Conservation (phyloP, 768 basidiomycete species). For the Cystofilobasidium capitatum region DNA sequence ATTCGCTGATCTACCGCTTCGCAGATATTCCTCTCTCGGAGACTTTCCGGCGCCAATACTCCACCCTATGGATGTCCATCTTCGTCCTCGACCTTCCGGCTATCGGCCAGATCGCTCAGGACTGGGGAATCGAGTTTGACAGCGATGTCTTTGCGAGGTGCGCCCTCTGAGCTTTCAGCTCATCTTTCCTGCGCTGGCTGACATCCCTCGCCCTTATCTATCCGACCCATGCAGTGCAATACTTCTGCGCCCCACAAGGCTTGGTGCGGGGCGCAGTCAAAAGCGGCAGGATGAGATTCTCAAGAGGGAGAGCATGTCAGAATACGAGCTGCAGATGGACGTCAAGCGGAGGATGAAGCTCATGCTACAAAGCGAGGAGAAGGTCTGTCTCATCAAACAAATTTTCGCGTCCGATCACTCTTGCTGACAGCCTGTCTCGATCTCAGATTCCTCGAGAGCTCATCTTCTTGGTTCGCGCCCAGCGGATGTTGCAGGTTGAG, state of each 20-base stretch:
- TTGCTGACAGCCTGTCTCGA: neutral
- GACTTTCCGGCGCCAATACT: slow-evolving; percentile 64
- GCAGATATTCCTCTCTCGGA: slow-evolving; percentile 56
- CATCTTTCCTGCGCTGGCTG: neutral
- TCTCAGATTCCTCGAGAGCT: slow-evolving; percentile 9
- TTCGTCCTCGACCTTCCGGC: slow-evolving; percentile 39
- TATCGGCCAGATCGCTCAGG: slow-evolving; percentile 37
- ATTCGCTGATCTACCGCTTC: too few species aligned
- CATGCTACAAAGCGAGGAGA: slow-evolving; percentile 41
- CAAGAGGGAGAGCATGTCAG: slow-evolving; percentile 30
- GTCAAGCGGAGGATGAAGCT: slow-evolving; percentile 38
- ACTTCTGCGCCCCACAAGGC: slow-evolving; percentile 40
- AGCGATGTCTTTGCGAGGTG: slow-evolving; percentile 34
- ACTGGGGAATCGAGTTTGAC: slow-evolving; percentile 41
- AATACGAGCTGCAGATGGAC: slow-evolving; percentile 41
- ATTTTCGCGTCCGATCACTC: neutral
- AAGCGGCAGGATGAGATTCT: slow-evolving; percentile 27
- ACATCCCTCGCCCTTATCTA: neutral
- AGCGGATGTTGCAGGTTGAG: slow-evolving; percentile 42
- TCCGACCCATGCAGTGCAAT: slow-evolving; percentile 32
- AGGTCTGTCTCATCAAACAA: neutral
- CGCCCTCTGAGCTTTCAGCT: slow-evolving; percentile 14
- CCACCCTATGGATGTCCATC: slow-evolving; percentile 54
- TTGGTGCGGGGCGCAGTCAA: slow-evolving; percentile 24
- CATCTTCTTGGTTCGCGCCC: slow-evolving; percentile 39